A percentile compares a stretch with the other conserved stretches of the same genome.
Evolutionary conservation across 2,329 filamentous ascomycete genomes (phyloP).

Genomic region (Fusarium sp.): DNA sequence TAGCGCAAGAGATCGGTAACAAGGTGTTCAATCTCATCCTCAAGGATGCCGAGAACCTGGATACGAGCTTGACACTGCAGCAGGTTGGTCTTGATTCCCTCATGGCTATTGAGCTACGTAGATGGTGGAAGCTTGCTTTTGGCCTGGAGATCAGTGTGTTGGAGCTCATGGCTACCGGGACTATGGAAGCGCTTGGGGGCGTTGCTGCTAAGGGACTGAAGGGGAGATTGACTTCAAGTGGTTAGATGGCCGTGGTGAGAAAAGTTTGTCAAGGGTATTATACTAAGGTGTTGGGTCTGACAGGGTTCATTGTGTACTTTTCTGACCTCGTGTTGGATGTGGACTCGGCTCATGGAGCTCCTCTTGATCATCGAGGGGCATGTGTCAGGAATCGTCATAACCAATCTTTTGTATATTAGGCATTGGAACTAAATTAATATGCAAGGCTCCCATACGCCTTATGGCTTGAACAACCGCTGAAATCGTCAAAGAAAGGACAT

Average conservation of each 20-base stretch:
- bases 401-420: not conserved
- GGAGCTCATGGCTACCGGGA: constrained; percentile 2
- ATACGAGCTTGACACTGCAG: not conserved
- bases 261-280: not conserved
- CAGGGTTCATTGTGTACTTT: not conserved
- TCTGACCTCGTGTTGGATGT: not conserved
- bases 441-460: not conserved
- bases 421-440: not conserved
- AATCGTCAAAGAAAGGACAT: not conserved
- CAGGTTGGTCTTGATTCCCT: constrained; percentile 6
- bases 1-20: not conserved
- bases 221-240: not conserved
- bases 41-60: not conserved
- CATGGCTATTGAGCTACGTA: constrained; percentile 1
- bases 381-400: not conserved
- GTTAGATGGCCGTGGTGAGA: not conserved
- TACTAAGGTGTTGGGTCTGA: not conserved
- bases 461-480: not conserved
- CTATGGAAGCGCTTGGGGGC: not conserved
- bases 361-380: not conserved
- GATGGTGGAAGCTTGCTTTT: constrained; percentile 7
- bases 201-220: constrained; percentile 1
- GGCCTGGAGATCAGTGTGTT: not conserved
- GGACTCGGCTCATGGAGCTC: not conserved
- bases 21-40: not conserved